Conservation (phyloP, 2,329 filamentous ascomycete species). For the Neofusicoccum sp. region DNA sequence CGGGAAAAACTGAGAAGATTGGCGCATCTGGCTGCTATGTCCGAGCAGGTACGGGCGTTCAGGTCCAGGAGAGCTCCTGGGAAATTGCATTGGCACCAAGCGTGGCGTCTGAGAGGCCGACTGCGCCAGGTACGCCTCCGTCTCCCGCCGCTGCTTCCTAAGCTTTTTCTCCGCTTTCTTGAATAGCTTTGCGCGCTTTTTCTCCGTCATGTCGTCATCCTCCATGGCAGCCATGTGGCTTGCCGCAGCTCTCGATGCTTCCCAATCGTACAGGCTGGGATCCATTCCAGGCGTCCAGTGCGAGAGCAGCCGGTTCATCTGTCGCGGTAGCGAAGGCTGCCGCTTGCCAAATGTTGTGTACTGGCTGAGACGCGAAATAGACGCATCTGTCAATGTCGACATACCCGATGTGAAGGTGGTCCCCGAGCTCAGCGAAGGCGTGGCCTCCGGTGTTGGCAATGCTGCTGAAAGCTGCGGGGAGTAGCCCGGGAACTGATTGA, state of each 20-base stretch:
- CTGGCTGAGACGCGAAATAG: background rate
- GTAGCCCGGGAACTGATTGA: background rate
- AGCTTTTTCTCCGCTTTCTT: slow-evolving; percentile 41
- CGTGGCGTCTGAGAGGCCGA: slow-evolving; percentile 2
- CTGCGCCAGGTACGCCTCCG: slow-evolving; percentile 22
- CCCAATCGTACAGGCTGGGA: slow-evolving; percentile 42
- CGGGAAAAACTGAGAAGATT: slow-evolving; percentile 21
- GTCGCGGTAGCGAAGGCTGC: slow-evolving; percentile 28
- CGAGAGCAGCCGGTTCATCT: slow-evolving; percentile 36
- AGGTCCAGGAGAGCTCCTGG: slow-evolving; percentile 20
- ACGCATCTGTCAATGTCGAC: background rate
- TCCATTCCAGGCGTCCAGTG: slow-evolving; percentile 43
- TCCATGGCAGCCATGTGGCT: slow-evolving; percentile 27
- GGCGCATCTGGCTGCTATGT: slow-evolving; percentile 29
- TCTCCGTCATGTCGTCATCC: slow-evolving; percentile 37
- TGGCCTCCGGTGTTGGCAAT: slow-evolving; percentile 22
- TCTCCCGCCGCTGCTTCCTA: slow-evolving; percentile 41
- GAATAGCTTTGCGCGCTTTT: slow-evolving; percentile 37
- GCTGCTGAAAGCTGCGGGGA: too few species aligned
- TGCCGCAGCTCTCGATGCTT: slow-evolving; percentile 28
- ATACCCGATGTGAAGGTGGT: slow-evolving; percentile 4
- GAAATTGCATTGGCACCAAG: slow-evolving; percentile 21
- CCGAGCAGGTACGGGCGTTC: too few species aligned
- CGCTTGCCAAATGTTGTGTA: slow-evolving; percentile 22
- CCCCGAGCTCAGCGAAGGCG: slow-evolving; percentile 24